These are phyloP conservation scores for Fusarium sp. DNA, from an alignment of 2,329 filamentous ascomycete genomes.

Conservation along the genomic window DNA sequence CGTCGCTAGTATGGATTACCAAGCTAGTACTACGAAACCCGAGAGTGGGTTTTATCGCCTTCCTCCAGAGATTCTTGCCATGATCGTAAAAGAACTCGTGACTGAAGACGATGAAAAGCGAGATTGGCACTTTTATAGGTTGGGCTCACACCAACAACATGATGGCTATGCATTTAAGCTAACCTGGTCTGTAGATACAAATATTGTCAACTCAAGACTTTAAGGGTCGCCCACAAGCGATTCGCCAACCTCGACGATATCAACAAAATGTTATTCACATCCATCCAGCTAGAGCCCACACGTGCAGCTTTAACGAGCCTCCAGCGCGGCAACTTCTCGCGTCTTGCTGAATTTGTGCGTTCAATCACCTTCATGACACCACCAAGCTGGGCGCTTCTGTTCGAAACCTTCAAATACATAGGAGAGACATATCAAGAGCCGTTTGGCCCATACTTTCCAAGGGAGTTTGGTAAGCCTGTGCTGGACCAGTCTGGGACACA, in stretches of 20 bases:
- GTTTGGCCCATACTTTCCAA: background rate
- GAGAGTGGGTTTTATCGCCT: background rate
- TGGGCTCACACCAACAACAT: background rate
- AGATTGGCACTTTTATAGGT: background rate
- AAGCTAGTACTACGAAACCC: background rate
- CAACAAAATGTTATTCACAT: slow-evolving; percentile 6
- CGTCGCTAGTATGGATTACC: background rate
- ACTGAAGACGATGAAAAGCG: background rate
- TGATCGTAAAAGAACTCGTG: background rate
- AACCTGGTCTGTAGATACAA: background rate
- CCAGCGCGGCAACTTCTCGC: too few species aligned
- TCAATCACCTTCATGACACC: background rate
- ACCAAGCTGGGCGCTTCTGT: slow-evolving; percentile 1
- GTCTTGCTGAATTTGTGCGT: too few species aligned
- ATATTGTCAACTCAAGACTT: background rate
- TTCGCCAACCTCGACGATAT: background rate
- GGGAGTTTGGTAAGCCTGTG: background rate
- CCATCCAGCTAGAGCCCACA: background rate
- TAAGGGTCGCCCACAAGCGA: background rate
- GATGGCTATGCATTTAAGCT: background rate
- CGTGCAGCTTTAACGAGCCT: too few species aligned
- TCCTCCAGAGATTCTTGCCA: background rate
- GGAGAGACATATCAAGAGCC: too few species aligned
- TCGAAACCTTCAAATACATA: slow-evolving; percentile 1
- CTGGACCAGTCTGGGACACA: background rate